Conservation (phyloP, 2,329 filamentous ascomycete genomes). For the Arthrobotrys pseudoclavata region DNA sequence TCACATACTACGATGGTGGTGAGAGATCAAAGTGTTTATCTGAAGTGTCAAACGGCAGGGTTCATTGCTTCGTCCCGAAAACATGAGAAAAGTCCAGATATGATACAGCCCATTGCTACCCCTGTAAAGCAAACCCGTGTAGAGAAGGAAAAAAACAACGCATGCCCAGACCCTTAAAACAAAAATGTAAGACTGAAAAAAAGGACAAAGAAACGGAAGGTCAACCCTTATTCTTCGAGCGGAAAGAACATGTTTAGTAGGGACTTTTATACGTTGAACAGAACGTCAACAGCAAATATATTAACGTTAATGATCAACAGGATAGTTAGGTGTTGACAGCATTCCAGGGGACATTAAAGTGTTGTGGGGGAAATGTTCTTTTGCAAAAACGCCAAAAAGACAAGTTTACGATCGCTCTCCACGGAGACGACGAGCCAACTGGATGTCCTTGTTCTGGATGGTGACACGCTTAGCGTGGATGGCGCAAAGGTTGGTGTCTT, state of each 20-base stretch:
- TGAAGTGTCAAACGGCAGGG: slow-evolving; percentile 47
- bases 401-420: slow-evolving; percentile 83
- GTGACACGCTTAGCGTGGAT: slow-evolving; percentile 99
- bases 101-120: slow-evolving; percentile 60
- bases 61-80: slow-evolving; percentile 60
- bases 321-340: slow-evolving; percentile 33
- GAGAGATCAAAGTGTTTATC: neutral
- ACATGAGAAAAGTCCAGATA: slow-evolving; percentile 57
- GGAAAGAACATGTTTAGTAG: slow-evolving; percentile 18
- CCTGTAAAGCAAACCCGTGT: slow-evolving; percentile 52
- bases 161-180: slow-evolving; percentile 52
- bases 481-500: slow-evolving; percentile 98
- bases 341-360: slow-evolving; percentile 33
- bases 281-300: slow-evolving; percentile 40
- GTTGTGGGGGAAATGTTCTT: neutral
- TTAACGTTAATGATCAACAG: slow-evolving; percentile 46
- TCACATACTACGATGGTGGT: too few relatives aligned
- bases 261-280: slow-evolving; percentile 38
- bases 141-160: slow-evolving; percentile 32
- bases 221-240: slow-evolving; percentile 35
- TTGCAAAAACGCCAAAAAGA: slow-evolving; percentile 28
- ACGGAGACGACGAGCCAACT: slow-evolving; percentile 93
- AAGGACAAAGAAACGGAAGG: slow-evolving; percentile 22
- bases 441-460: slow-evolving; percentile 97
- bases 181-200: slow-evolving; percentile 33